Evolutionary conservation across 176 grass and related monocot species (phyloP), one percentile per base, ranked within the genome.

Genomic region (Elaeis guineensis): DNA sequence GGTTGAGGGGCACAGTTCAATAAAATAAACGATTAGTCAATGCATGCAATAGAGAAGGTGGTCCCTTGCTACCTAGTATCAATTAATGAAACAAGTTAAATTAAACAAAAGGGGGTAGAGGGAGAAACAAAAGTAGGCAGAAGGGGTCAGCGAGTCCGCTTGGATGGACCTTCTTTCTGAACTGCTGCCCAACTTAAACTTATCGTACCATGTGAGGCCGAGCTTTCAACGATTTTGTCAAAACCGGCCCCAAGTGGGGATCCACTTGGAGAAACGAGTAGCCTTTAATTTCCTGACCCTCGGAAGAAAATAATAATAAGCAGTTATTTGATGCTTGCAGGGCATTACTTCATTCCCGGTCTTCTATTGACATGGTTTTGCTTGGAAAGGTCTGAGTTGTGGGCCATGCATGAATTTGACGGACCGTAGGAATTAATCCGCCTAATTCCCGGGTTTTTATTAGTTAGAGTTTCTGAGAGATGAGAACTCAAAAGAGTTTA

Each of bases 151-250:
- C 7, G 44, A 49, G 62, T 25, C 62, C 20, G 17, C 19, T 26
- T 26, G 21, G 11, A 62, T 26, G 21, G n/a, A 28, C 44, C 12
- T 16, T 39, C 44, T 51, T 35, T 29, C 4, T 30, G 5, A 19
- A 5, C 23, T 59, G 21, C 24, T 18, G 25, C 25, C 25, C 56
- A 32, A 5, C 32, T 3, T 5, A 23, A 26, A 22, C 9, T 22
- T 50, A 22, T 64, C 21, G 49, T 58, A 78, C 66, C n/a, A 20
- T 68, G 75, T 63, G 70, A 59, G 71, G 61, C 57, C 29, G 28
- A 67, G 67, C 55, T 82, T 82, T 82, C 79, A 87, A 87, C 78
- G 84, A 82, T 87, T 16, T 72, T 53, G 79, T 87, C 75, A 79
- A 79, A 79, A 75, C 24, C 50, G 79, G 83, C 57, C 70, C 14